phyloP scores from a whole-genome alignment of 208 protist species.

The Leishmania martiniquensis region DNA sequence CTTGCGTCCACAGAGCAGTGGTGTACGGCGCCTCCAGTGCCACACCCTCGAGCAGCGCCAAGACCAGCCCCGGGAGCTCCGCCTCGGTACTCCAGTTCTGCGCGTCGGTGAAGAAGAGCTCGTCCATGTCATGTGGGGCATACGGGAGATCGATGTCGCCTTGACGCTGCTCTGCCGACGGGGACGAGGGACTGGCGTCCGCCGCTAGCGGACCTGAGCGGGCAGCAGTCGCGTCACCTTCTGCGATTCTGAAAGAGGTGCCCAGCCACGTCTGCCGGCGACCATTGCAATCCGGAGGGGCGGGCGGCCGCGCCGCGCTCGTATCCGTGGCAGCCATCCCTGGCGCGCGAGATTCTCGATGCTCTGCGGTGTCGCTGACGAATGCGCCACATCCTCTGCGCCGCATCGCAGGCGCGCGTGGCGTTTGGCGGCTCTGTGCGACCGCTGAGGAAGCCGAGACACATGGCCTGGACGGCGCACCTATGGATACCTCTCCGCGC shows the following conservation, averaged over 20 bases:
- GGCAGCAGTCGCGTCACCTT: background rate
- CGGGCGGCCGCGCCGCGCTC: background rate
- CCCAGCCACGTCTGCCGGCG: background rate
- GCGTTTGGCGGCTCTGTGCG: background rate
- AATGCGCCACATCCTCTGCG: background rate
- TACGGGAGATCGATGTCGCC: background rate
- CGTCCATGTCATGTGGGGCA: slow-evolving; percentile 31
- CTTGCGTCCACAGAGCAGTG: slow-evolving; percentile 66
- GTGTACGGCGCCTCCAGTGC: slow-evolving; percentile 70
- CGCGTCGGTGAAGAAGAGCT: slow-evolving; percentile 10
- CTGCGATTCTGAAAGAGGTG: background rate
- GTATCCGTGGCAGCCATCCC: background rate
- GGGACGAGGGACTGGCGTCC: background rate
- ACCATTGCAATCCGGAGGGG: background rate
- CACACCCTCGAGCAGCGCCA: slow-evolving; percentile 52
- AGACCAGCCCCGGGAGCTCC: slow-evolving; percentile 32
- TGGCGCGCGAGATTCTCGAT: background rate
- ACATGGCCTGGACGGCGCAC: background rate
- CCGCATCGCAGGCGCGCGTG: slow-evolving; percentile 8
- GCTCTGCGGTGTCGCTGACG: background rate
- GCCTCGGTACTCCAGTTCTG: slow-evolving; percentile 17
- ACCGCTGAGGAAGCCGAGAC: background rate
- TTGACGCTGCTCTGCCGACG: background rate
- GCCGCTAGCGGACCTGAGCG: no score
- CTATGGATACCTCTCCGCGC: background rate